Evolutionary conservation across 1,284 basidiomycete genomes (phyloP).

Genomic region (Violaceomyces palustris): DNA sequence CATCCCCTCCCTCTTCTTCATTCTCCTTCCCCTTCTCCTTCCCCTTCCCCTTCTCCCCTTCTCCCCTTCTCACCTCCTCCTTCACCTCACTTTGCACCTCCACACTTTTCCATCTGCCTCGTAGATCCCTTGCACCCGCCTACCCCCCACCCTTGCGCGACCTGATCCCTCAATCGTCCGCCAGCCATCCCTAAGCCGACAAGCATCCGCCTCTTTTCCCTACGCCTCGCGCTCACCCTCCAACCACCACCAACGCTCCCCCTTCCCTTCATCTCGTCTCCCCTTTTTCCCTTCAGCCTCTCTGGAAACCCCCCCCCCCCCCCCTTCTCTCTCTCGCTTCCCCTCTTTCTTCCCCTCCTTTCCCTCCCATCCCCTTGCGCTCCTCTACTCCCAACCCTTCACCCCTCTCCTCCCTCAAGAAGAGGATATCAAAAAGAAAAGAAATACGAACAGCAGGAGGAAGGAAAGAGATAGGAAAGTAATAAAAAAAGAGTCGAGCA

Average conservation of each 20-base stretch:
- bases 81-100: too few relatives aligned
- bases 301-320: background rate
- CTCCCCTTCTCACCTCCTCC: background rate
- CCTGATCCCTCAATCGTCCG: too few relatives aligned
- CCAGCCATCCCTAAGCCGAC: too few relatives aligned
- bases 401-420: background rate
- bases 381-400: background rate
- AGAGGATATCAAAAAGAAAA: background rate
- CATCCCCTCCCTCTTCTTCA: conserved; percentile 1
- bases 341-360: background rate
- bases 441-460: background rate
- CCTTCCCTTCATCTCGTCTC: background rate
- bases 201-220: too few relatives aligned
- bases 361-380: background rate
- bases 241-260: conserved; percentile 8
- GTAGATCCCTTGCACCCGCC: too few relatives aligned
- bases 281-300: background rate
- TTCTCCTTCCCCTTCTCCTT: background rate
- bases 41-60: background rate
- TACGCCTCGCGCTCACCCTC: too few relatives aligned
- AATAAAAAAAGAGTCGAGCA: conserved; percentile 6
- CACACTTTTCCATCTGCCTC: too few relatives aligned
- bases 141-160: too few relatives aligned
- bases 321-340: background rate
- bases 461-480: conserved; percentile 4